These are phyloP conservation scores for Penicillium paradoxum DNA, from an alignment of 495 filamentous ascomycete genomes.

Conservation along the genomic window DNA sequence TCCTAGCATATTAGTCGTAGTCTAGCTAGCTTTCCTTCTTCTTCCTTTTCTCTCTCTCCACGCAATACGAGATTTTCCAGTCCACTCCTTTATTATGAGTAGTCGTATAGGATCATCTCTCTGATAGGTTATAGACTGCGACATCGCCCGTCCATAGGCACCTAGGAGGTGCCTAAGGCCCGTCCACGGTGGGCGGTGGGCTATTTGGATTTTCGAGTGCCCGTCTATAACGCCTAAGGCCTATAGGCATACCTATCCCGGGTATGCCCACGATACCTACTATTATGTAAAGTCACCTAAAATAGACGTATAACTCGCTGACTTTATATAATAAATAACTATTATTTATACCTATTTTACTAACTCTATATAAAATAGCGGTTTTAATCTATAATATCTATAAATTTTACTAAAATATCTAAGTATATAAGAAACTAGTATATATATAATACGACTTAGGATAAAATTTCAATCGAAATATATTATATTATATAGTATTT, in stretches of 20 bases:
- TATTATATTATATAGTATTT: background rate
- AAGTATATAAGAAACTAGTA: background rate
- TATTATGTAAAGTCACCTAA: background rate
- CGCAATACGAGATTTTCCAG: too few relatives aligned
- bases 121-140: background rate
- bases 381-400: background rate
- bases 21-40: too few relatives aligned
- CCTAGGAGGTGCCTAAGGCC: background rate
- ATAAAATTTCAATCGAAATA: background rate
- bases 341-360: background rate
- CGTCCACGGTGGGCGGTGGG: background rate
- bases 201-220: background rate
- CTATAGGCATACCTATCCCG: background rate
- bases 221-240: background rate
- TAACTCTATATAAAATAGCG: background rate
- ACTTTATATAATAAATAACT: background rate
- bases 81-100: too few relatives aligned
- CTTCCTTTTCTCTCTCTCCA: too few relatives aligned
- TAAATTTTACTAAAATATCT: slow-evolving; percentile 7
- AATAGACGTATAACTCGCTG: background rate
- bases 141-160: background rate
- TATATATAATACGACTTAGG: background rate
- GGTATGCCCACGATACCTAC: background rate
- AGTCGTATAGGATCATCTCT: too few relatives aligned
- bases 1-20: too few relatives aligned